Percentiles rank a stretch among this genome's conserved stretches.
Evolutionary conservation across 1,139 yeast genomes (phyloP).

Genomic region (Scheffersomyces stambukii): DNA sequence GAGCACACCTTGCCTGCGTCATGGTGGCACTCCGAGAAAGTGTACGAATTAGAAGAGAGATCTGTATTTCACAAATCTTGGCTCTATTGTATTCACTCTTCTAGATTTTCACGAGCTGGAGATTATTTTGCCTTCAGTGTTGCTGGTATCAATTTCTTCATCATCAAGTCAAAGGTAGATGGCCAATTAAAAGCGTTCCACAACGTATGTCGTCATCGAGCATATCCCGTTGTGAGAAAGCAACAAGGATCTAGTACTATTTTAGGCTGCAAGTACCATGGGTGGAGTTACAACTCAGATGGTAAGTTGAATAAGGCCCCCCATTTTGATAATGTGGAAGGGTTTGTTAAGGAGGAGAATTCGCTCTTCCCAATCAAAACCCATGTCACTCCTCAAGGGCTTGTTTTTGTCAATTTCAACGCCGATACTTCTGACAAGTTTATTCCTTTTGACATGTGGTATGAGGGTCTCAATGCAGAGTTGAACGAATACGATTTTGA

Average conservation of each 20-base stretch:
- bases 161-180: slow-evolving; percentile 47
- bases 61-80: slow-evolving; percentile 54
- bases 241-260: slow-evolving; percentile 54
- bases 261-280: slow-evolving; percentile 59
- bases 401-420: slow-evolving; percentile 51
- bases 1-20: slow-evolving; percentile 62
- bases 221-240: slow-evolving; percentile 57
- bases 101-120: slow-evolving; percentile 52
- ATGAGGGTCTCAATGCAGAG: slow-evolving; percentile 45
- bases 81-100: slow-evolving; percentile 49
- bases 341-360: slow-evolving; percentile 52
- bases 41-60: slow-evolving; percentile 54
- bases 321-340: slow-evolving; percentile 55
- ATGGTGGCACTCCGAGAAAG: slow-evolving; percentile 60
- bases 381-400: slow-evolving; percentile 53
- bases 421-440: no score
- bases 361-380: slow-evolving; percentile 52
- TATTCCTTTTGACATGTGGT: slow-evolving; percentile 51
- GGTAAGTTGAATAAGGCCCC: slow-evolving; percentile 59
- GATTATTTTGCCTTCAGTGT: slow-evolving; percentile 50
- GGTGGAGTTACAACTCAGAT: slow-evolving; percentile 62
- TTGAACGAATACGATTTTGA: slow-evolving; percentile 54
- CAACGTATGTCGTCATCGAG: slow-evolving; percentile 62
- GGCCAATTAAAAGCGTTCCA: slow-evolving; percentile 57
- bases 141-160: slow-evolving; percentile 51